These are phyloP conservation scores for Erigeron canadensis DNA, from an alignment of 129 eudicot species.

Conservation along the genomic window DNA sequence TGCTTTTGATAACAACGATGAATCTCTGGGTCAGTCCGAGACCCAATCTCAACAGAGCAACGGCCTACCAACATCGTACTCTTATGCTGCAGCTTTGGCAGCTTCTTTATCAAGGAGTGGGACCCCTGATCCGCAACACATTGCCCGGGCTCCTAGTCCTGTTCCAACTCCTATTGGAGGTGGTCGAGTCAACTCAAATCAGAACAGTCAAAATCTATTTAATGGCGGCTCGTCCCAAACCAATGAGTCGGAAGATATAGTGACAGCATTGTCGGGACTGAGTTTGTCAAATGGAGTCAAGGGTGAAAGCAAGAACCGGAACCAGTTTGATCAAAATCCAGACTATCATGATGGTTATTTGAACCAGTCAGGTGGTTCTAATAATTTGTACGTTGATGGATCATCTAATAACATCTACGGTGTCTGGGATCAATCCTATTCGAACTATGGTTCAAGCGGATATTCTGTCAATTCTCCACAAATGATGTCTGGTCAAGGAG, in stretches of 20 bases:
- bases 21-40: slow-evolving; percentile 44
- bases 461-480: slow-evolving; percentile 61
- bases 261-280: slow-evolving; percentile 76
- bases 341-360: slow-evolving; percentile 46
- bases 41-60: slow-evolving; percentile 39
- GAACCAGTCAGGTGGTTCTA: slow-evolving; percentile 37
- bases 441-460: slow-evolving; percentile 60
- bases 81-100: slow-evolving; percentile 92
- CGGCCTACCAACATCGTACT: slow-evolving; percentile 69
- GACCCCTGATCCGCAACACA: slow-evolving; percentile 93
- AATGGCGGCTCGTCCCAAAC: slow-evolving; percentile 50
- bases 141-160: slow-evolving; percentile 88
- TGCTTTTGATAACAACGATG: slow-evolving; percentile 64
- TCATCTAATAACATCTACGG: slow-evolving; percentile 50
- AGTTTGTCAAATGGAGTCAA: slow-evolving; percentile 53
- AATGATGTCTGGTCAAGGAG: slow-evolving; percentile 62
- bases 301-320: slow-evolving; percentile 43
- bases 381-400: slow-evolving; percentile 50
- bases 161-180: slow-evolving; percentile 89
- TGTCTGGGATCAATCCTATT: slow-evolving; percentile 55
- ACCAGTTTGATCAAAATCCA: slow-evolving; percentile 41
- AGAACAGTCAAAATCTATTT: slow-evolving; percentile 49
- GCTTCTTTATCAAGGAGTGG: slow-evolving; percentile 91
- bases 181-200: slow-evolving; percentile 52
- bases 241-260: slow-evolving; percentile 59